Conservation (phyloP, 805 yeast genomes). For the Pichia exigua region DNA sequence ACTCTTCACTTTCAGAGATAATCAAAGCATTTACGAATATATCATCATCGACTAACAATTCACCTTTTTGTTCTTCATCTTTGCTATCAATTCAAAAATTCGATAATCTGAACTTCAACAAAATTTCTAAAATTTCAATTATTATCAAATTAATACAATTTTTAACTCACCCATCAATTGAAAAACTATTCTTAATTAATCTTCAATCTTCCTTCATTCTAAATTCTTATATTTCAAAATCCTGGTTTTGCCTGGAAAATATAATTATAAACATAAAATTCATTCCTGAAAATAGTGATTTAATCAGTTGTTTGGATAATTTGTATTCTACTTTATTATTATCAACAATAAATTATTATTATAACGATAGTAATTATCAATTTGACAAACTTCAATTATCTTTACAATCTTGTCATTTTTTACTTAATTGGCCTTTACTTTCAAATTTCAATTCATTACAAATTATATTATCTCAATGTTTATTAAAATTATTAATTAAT, state of each 20-base stretch:
- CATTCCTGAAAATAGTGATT: slow-evolving; percentile 9
- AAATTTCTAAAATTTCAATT: slow-evolving; percentile 22
- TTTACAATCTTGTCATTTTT: slow-evolving; percentile 17
- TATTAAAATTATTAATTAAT: slow-evolving; percentile 19
- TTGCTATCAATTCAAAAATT: neutral
- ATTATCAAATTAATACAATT: slow-evolving; percentile 22
- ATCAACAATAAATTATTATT: slow-evolving; percentile 15
- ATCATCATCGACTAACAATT: neutral
- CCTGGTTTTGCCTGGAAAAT: slow-evolving; percentile 29
- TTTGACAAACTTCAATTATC: slow-evolving; percentile 15
- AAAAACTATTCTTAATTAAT: slow-evolving; percentile 15
- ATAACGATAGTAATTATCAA: slow-evolving; percentile 14
- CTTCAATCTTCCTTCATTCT: slow-evolving; percentile 16
- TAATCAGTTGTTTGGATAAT: slow-evolving; percentile 20
- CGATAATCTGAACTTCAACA: neutral
- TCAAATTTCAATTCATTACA: slow-evolving; percentile 21
- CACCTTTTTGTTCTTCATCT: neutral
- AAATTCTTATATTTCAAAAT: slow-evolving; percentile 21
- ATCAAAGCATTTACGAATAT: slow-evolving; percentile 23
- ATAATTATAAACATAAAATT: slow-evolving; percentile 20
- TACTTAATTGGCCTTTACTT: slow-evolving; percentile 25
- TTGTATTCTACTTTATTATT: slow-evolving; percentile 21
- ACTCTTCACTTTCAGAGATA: slow-evolving; percentile 17
- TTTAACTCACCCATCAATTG: slow-evolving; percentile 19
- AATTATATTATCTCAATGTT: slow-evolving; percentile 18